These are phyloP conservation scores for Fraxinus velutina DNA, from an alignment of 305 asterid genomes.

Conservation along the genomic window DNA sequence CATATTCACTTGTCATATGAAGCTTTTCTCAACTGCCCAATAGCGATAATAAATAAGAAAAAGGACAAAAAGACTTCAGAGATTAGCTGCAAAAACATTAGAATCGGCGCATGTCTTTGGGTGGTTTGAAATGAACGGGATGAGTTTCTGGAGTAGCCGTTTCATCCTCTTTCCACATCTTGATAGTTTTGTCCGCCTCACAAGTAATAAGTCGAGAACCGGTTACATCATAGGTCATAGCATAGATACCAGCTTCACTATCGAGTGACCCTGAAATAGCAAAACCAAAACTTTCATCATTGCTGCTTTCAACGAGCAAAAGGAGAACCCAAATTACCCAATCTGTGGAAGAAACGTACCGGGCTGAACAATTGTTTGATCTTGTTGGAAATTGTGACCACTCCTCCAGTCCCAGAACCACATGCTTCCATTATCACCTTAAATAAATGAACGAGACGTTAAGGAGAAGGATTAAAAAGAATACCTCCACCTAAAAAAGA, in stretches of 20 bases:
- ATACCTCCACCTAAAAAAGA: not conserved
- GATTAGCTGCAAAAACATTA: conserved; percentile 14
- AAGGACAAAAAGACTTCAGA: not conserved
- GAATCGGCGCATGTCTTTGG: conserved; percentile 57
- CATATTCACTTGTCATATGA: not conserved
- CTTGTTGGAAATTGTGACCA: conserved; percentile 96
- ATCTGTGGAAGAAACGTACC: conserved; percentile 38
- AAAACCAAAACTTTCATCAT: not conserved
- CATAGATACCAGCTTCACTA: conserved; percentile 92
- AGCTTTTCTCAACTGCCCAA: not conserved
- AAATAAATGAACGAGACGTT: conserved; percentile 1
- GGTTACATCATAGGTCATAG: conserved; percentile 60
- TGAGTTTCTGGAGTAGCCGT: conserved; percentile 58
- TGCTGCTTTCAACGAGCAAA: not conserved
- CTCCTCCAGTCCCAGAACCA: conserved; percentile 99
- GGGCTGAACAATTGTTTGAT: conserved; percentile 94
- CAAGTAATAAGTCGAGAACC: conserved; percentile 92
- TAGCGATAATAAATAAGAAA: not conserved
- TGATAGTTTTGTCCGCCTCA: conserved; percentile 94
- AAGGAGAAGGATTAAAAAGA: not conserved
- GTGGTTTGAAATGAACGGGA: conserved; percentile 64
- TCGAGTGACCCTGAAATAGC: conserved; percentile 73
- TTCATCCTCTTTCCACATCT: conserved; percentile 98
- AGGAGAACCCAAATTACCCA: not conserved
- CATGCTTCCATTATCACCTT: conserved; percentile 95